A percentile compares a stretch with the other conserved stretches of the same genome.
Conservation (phyloP, 2,329 filamentous ascomycete species). For the Grosmannia huntii region DNA sequence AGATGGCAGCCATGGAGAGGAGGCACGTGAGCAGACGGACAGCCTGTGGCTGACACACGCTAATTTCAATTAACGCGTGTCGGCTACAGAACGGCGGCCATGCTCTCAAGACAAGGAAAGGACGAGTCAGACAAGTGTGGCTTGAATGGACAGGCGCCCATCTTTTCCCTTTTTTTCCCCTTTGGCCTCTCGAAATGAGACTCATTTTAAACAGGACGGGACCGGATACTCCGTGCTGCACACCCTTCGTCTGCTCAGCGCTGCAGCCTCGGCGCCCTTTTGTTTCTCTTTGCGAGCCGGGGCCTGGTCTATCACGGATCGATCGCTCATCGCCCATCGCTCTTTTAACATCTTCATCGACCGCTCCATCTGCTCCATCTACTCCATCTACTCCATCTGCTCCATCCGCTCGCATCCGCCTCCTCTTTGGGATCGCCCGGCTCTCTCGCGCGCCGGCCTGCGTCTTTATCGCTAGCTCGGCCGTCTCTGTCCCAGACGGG, state of each 20-base stretch:
- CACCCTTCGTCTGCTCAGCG: not conserved
- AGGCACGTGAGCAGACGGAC: not conserved
- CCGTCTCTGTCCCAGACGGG: not conserved
- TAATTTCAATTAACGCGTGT: not conserved
- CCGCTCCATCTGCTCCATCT: no score
- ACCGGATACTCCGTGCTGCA: not conserved
- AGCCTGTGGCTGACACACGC: not conserved
- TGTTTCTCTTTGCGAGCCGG: not conserved
- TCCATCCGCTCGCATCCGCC: not conserved
- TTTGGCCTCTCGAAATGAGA: not conserved
- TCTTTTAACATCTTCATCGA: no score
- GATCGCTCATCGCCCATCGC: not conserved
- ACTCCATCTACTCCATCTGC: not conserved
- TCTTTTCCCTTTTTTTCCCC: no score
- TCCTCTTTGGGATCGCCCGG: no score
- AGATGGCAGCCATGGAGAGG: not conserved
- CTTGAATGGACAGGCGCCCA: not conserved
- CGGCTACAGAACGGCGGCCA: not conserved
- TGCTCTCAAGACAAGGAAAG: no score
- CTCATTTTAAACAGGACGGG: constrained; percentile 1
- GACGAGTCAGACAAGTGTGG: not conserved
- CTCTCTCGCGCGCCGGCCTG: not conserved
- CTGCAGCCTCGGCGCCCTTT: not conserved
- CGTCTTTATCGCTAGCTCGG: not conserved
- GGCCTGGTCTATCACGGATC: no score